Evolutionary conservation across 1,284 basidiomycete species (phyloP).

Genomic region (Trichosporon inkin): DNA sequence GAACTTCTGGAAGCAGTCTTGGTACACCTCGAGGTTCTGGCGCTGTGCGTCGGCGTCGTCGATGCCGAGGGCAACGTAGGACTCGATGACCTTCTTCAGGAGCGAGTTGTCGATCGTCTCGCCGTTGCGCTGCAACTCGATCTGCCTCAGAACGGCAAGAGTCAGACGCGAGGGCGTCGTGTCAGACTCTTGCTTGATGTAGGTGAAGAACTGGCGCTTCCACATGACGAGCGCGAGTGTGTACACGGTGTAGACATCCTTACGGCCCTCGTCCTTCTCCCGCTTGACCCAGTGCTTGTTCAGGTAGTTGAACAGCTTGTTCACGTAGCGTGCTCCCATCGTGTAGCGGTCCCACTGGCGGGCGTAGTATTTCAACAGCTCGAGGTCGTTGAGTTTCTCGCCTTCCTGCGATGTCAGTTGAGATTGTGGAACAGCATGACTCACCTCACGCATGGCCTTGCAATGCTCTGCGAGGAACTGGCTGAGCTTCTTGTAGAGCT

Average conservation of each 20-base stretch:
- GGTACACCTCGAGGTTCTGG: constrained; percentile 78
- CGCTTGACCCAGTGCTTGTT: constrained; percentile 99
- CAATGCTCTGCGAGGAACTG: constrained; percentile 79
- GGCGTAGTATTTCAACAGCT: constrained; percentile 85
- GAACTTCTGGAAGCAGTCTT: constrained; percentile 80
- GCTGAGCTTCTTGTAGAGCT: constrained; percentile 85
- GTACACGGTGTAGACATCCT: constrained; percentile 91
- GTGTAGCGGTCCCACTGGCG: constrained; percentile 95
- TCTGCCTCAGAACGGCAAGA: constrained; percentile 78
- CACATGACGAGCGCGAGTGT: constrained; percentile 97
- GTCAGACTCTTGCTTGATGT: constrained; percentile 59
- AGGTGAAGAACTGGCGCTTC: constrained; percentile 86
- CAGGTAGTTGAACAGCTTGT: constrained; percentile 91
- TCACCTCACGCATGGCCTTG: constrained; percentile 61
- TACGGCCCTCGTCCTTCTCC: constrained; percentile 95
- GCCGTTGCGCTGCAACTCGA: constrained; percentile 90
- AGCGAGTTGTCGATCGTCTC: constrained; percentile 89
- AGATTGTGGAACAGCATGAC: constrained; percentile 39
- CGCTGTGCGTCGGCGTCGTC: constrained; percentile 69
- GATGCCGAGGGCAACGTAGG: constrained; percentile 91
- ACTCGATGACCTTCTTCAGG: constrained; percentile 94
- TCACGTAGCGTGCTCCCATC: constrained; percentile 91
- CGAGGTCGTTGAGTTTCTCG: constrained; percentile 75
- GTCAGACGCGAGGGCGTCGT: constrained; percentile 75
- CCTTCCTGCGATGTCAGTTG: constrained; percentile 58